Conservation (phyloP, 2,329 filamentous ascomycete genomes). For the Penicillium griseofulvum region DNA sequence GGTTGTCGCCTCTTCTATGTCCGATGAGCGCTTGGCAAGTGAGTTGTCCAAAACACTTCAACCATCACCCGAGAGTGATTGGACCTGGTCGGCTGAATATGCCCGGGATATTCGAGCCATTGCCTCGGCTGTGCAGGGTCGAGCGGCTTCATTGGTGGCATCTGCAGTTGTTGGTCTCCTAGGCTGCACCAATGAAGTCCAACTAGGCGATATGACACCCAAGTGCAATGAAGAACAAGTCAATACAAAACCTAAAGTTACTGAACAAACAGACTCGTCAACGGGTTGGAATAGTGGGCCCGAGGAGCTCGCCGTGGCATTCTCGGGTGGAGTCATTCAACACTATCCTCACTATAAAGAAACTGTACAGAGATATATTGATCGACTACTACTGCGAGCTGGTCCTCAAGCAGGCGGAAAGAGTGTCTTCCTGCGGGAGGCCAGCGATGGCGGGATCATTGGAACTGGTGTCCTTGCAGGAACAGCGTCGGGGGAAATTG, state of each 20-base stretch:
- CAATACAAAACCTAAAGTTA: constrained; percentile 6
- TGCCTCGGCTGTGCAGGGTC: constrained; percentile 64
- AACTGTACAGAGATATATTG: constrained; percentile 67
- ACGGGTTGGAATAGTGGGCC: constrained; percentile 35
- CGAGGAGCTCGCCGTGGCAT: constrained; percentile 68
- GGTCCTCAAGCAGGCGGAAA: constrained; percentile 46
- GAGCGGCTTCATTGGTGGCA: constrained; percentile 69
- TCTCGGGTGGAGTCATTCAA: constrained; percentile 73
- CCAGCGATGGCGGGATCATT: constrained; percentile 52
- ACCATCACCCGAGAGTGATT: constrained; percentile 40
- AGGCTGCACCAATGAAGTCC: constrained; percentile 63
- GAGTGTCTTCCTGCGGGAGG: constrained; percentile 50
- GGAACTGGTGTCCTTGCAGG: constrained; percentile 53
- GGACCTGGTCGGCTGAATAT: constrained; percentile 61
- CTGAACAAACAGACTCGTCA: not conserved
- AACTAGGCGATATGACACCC: constrained; percentile 24
- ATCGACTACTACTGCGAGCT: constrained; percentile 47
- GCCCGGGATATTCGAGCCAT: constrained; percentile 61
- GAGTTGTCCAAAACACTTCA: constrained; percentile 51
- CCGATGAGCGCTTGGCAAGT: constrained; percentile 48
- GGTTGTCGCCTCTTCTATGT: constrained; percentile 54
- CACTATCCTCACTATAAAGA: constrained; percentile 69
- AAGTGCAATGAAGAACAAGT: not conserved
- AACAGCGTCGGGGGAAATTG: constrained; percentile 36
- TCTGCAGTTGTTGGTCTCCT: constrained; percentile 67